These are phyloP conservation scores for Fusarium pseudoanthophilum DNA, from an alignment of 2,329 filamentous ascomycete genomes.

Conservation along the genomic window DNA sequence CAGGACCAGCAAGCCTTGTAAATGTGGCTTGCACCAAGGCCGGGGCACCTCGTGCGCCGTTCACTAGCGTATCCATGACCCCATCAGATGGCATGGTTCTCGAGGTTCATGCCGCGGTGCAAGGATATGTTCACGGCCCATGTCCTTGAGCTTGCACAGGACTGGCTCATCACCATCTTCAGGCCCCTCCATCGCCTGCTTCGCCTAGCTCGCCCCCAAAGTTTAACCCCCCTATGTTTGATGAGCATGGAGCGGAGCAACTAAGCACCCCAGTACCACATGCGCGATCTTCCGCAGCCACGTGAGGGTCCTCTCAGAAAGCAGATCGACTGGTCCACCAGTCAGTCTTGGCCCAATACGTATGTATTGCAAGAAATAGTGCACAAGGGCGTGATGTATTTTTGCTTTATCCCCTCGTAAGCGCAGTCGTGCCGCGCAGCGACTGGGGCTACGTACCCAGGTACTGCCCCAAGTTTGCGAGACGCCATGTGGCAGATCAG, in stretches of 20 bases:
- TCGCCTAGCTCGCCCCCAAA: constrained; percentile 21
- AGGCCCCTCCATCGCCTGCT: constrained; percentile 7
- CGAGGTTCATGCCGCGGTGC: constrained; percentile 23
- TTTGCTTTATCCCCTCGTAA: constrained; percentile 3
- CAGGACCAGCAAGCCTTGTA: constrained; percentile 31
- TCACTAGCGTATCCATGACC: constrained; percentile 38
- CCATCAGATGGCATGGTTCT: constrained; percentile 36
- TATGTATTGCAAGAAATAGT: neutral
- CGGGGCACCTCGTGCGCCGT: constrained; percentile 48
- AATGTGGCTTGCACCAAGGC: constrained; percentile 42
- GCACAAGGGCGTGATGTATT: constrained; percentile 2
- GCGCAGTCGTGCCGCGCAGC: constrained; percentile 7
- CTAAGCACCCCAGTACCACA: constrained; percentile 43
- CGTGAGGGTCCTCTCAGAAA: constrained; percentile 43
- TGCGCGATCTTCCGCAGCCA: constrained; percentile 51
- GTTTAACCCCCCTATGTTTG: constrained; percentile 24
- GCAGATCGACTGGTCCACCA: constrained; percentile 31
- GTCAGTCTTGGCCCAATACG: neutral
- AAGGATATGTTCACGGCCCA: constrained; percentile 7
- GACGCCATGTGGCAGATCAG: constrained; percentile 33
- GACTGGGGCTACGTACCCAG: neutral
- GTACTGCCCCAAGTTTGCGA: constrained; percentile 2
- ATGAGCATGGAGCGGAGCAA: constrained; percentile 32
- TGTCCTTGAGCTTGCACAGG: constrained; percentile 12
- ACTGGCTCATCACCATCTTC: constrained; percentile 15